phyloP scores from a whole-genome alignment of 768 basidiomycete genomes.

The Crassisporium funariophilum region DNA sequence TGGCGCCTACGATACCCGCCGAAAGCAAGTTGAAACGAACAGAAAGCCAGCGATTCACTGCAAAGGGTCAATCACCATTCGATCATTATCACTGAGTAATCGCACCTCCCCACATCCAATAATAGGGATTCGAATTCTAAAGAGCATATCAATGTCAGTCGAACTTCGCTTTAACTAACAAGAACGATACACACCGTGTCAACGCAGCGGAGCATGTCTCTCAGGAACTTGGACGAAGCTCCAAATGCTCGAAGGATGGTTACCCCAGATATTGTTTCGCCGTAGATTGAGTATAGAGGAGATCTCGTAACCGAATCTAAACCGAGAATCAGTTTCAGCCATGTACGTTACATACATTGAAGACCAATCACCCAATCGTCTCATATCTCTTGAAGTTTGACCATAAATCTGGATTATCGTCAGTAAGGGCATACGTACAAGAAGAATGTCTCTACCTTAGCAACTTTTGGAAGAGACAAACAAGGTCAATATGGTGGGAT shows the following conservation, averaged over 20 bases:
- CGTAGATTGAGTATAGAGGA: constrained; percentile 46
- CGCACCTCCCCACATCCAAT: constrained; percentile 90
- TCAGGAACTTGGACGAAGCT: constrained; percentile 81
- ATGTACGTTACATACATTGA: too few species aligned
- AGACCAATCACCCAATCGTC: constrained; percentile 67
- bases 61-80: neutral
- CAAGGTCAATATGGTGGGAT: too few species aligned
- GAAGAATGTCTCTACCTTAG: constrained; percentile 31
- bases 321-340: too few species aligned
- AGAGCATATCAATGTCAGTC: neutral
- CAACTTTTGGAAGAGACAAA: constrained; percentile 28
- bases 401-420: constrained; percentile 35
- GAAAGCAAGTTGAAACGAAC: constrained; percentile 86
- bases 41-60: constrained; percentile 90
- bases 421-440: neutral
- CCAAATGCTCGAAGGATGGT: constrained; percentile 78
- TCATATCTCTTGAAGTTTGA: constrained; percentile 87
- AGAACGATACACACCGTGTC: constrained; percentile 64
- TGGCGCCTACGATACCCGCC: constrained; percentile 69
- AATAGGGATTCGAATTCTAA: constrained; percentile 69
- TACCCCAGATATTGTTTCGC: constrained; percentile 46
- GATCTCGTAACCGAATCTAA: constrained; percentile 39
- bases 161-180: neutral
- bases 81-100: neutral
- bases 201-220: constrained; percentile 81